Conservation (phyloP, 257 asterid genomes). For the Solanum habrochaites region DNA sequence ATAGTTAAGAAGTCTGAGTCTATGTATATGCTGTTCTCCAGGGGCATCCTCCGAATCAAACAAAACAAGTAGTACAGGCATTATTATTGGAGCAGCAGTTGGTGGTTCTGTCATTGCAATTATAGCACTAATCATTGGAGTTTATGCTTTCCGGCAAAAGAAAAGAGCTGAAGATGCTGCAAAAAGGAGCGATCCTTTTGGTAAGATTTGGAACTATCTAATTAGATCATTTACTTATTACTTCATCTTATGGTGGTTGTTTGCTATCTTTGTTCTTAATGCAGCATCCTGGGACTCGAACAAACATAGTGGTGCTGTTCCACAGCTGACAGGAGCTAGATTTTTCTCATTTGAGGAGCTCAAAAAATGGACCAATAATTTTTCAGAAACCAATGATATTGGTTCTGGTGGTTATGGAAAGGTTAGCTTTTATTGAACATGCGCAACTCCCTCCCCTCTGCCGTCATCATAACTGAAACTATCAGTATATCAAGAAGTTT, state of each 20-base stretch:
- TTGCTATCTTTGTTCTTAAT: constrained; percentile 4
- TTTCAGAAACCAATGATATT: constrained; percentile 41
- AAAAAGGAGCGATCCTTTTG: constrained; percentile 68
- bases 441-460: neutral
- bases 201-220: constrained; percentile 20
- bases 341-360: constrained; percentile 67
- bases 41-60: constrained; percentile 15
- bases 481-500: neutral
- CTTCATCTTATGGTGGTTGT: neutral
- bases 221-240: neutral
- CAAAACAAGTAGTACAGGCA: constrained; percentile 19
- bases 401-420: constrained; percentile 95
- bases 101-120: constrained; percentile 51
- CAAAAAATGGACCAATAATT: constrained; percentile 63
- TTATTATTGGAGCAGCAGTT: constrained; percentile 61
- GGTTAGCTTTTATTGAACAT: constrained; percentile 21
- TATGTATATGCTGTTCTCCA: constrained; percentile 1
- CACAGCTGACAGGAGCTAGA: constrained; percentile 68
- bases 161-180: constrained; percentile 56
- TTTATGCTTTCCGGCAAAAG: constrained; percentile 68
- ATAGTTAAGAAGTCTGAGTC: neutral
- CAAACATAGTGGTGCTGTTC: constrained; percentile 65
- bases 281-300: constrained; percentile 70
- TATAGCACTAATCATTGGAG: constrained; percentile 46
- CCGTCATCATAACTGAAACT: neutral